Conservation (phyloP, 1,284 basidiomycete species). For the Jaminaea rosea region DNA sequence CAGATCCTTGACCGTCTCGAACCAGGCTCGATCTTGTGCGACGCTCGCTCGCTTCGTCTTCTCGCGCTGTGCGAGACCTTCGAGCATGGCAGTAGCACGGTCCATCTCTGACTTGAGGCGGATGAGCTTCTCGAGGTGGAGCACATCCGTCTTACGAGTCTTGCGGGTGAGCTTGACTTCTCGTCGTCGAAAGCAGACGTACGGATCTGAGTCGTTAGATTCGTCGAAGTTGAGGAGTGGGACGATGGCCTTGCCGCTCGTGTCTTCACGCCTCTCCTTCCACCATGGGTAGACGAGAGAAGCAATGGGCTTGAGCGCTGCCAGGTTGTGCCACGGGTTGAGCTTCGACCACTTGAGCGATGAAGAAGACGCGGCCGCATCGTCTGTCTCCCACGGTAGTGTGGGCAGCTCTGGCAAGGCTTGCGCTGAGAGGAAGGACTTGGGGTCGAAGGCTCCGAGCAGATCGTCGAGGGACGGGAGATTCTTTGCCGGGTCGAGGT, state of each 20-base stretch:
- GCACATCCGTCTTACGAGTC: slow-evolving; percentile 57
- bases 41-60: slow-evolving; percentile 34
- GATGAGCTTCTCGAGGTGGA: slow-evolving; percentile 44
- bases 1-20: slow-evolving; percentile 29
- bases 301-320: slow-evolving; percentile 33
- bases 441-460: slow-evolving; percentile 30
- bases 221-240: slow-evolving; percentile 60
- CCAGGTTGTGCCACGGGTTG: slow-evolving; percentile 40
- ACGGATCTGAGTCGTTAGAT: slow-evolving; percentile 86
- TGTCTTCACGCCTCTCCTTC: slow-evolving; percentile 39
- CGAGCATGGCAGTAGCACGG: slow-evolving; percentile 26
- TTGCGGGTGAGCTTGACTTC: slow-evolving; percentile 91
- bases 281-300: slow-evolving; percentile 38
- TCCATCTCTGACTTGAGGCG: slow-evolving; percentile 40
- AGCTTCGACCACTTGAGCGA: slow-evolving; percentile 21
- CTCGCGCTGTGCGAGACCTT: slow-evolving; percentile 40
- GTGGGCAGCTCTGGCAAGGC: slow-evolving; percentile 36
- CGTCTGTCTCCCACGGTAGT: slow-evolving; percentile 22
- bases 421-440: slow-evolving; percentile 20
- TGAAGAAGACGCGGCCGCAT: slow-evolving; percentile 6
- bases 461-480: slow-evolving; percentile 34
- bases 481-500: slow-evolving; percentile 53
- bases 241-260: slow-evolving; percentile 31
- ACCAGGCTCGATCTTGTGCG: slow-evolving; percentile 25
- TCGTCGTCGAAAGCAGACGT: slow-evolving; percentile 92